Base-by-base conservation (phyloP, 202 grass and related monocot genomes). In the Musa balbisiana region DNA sequence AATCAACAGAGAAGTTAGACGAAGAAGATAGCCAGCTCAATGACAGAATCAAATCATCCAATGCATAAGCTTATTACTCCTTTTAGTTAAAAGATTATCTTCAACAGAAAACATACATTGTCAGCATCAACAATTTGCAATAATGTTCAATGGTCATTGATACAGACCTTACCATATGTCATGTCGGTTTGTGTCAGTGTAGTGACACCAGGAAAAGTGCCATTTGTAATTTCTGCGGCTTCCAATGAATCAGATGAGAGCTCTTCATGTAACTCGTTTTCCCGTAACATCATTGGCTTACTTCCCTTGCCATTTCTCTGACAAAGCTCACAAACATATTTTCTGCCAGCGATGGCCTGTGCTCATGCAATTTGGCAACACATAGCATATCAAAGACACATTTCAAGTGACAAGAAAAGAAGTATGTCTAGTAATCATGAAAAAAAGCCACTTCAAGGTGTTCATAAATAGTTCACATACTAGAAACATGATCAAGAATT, bases 141-240 rank as follows among this genome's bases (percentile, higher is more conserved):
- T 11, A 55, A 62, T 20, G 65, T 55, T 68, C 49, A 11, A 51
- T 60, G 22, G 17, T 10, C 22, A n/a, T 63, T 85, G 86, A 92
- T 88, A 94, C 91, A 83, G 88, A 98, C 91, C 91, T 98, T 98
- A 98, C 94, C 94, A 73, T 89, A 80, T 78, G 59, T 87, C 80
- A 71, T 78, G 16, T 78, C 62, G 74, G 72, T 23, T 60, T 80
- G 65, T n/a, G 26, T 75, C 52, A 80, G 64, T 78, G 59, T 27
- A 26, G 26, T 70, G 69, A 83, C 78, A 63, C 83, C 59, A 27
- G 55, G 83, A 64, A 67, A 69, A 9, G 51, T 62, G 67, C 49
- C 2, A 53, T 78, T 90, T 25, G 33, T 79, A 22, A 76, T 49
- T 9, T 65, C 29, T 9, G 62, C 68, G 67, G 67, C 66, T 56